Evolutionary conservation across 2,329 filamentous ascomycete genomes (phyloP).

Genomic region (Penicillium occitanis): DNA sequence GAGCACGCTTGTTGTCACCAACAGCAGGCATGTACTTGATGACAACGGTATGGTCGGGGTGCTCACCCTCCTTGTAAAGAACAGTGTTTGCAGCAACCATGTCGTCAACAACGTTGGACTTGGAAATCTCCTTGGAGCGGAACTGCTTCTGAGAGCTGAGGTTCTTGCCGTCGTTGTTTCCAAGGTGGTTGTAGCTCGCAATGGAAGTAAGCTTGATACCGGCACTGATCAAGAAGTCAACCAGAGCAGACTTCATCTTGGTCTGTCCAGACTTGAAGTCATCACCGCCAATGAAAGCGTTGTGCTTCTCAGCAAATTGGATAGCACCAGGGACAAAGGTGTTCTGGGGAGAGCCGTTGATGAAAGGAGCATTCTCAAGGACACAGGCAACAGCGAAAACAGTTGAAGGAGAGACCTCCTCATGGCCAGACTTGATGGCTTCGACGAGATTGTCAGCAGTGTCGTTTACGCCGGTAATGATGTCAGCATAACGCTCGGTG

Average conservation of each 20-base stretch:
- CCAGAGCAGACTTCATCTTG: slow-evolving; percentile 99
- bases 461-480: slow-evolving; percentile 88
- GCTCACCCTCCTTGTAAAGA: slow-evolving; percentile 86
- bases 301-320: slow-evolving; percentile 80
- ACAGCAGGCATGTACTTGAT: slow-evolving; percentile 99
- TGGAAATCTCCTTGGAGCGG: slow-evolving; percentile 99
- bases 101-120: slow-evolving; percentile 98
- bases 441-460: slow-evolving; percentile 91
- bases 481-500: slow-evolving; percentile 92
- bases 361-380: slow-evolving; percentile 86
- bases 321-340: slow-evolving; percentile 95
- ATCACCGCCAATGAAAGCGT: slow-evolving; percentile 91
- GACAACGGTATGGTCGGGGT: slow-evolving; percentile 96
- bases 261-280: slow-evolving; percentile 99
- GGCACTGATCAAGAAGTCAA: slow-evolving; percentile 97
- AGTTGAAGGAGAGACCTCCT: slow-evolving; percentile 91
- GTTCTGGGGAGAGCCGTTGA: slow-evolving; percentile 99
- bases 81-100: slow-evolving; percentile 96
- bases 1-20: slow-evolving; percentile 96
- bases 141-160: slow-evolving; percentile 96
- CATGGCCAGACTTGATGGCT: slow-evolving; percentile 80
- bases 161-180: slow-evolving; percentile 99
- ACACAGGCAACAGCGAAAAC: slow-evolving; percentile 95
- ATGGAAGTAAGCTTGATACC: slow-evolving; percentile 99
- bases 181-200: slow-evolving; percentile 98